Percentiles rank a stretch among this genome's conserved stretches.
Evolutionary conservation across 441 rosid genomes (phyloP).

Genomic region (Populus hybrid): DNA sequence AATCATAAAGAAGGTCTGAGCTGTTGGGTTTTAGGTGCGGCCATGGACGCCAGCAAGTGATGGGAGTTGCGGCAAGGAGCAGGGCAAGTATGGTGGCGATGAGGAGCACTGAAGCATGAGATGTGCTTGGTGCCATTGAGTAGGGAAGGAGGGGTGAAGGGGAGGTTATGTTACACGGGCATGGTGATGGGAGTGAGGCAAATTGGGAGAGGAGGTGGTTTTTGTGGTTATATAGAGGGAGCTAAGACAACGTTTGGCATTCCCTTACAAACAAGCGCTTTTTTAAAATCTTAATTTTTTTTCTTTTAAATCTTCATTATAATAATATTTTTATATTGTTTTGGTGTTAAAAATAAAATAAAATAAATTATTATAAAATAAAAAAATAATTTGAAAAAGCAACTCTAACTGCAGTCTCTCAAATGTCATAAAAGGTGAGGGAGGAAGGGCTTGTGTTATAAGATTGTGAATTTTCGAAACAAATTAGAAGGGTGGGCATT

Average conservation of each 20-base stretch:
- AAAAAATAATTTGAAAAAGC: too few species aligned
- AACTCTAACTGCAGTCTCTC: background rate
- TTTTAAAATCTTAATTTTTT: slow-evolving; percentile 7
- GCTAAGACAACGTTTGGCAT: slow-evolving; percentile 30
- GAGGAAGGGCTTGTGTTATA: background rate
- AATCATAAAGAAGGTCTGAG: slow-evolving; percentile 50
- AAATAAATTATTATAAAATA: too few species aligned
- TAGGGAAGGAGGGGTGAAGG: background rate
- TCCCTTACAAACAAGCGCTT: slow-evolving; percentile 18
- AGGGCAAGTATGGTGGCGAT: slow-evolving; percentile 28
- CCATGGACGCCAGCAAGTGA: slow-evolving; percentile 76
- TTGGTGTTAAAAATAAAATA: too few species aligned
- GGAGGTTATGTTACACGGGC: background rate
- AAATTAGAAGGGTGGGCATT: slow-evolving; percentile 25
- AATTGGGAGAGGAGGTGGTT: background rate
- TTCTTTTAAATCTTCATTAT: background rate
- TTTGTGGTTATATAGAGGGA: background rate
- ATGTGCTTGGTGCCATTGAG: slow-evolving; percentile 35
- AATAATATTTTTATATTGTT: too few species aligned
- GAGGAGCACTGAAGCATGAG: slow-evolving; percentile 27
- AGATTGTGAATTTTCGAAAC: slow-evolving; percentile 5
- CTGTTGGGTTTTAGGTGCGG: slow-evolving; percentile 45
- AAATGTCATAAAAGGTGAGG: background rate
- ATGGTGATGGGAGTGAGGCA: background rate
- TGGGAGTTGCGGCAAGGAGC: slow-evolving; percentile 26